phyloP scores from a whole-genome alignment of 2,329 filamentous ascomycete species.

The Xenoacremonium recifei region DNA sequence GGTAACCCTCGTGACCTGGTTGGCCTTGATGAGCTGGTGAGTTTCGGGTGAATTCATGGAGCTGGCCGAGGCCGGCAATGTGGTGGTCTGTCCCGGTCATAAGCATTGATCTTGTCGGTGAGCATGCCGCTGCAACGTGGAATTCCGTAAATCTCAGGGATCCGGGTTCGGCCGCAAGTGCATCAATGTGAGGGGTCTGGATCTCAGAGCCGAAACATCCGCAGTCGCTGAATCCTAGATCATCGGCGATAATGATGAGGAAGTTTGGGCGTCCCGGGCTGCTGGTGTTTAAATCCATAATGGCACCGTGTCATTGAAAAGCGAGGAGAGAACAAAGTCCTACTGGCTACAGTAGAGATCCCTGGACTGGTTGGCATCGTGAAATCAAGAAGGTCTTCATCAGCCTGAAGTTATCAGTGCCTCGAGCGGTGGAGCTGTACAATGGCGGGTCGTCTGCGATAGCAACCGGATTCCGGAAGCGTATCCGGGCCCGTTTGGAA shows the following conservation, averaged over 20 bases:
- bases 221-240: constrained; percentile 32
- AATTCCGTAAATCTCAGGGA: constrained; percentile 63
- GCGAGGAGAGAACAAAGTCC: too few relatives aligned
- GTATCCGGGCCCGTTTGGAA: too few relatives aligned
- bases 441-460: too few relatives aligned
- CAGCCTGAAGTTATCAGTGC: too few relatives aligned
- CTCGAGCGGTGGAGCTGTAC: too few relatives aligned
- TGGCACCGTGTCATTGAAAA: too few relatives aligned
- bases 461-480: too few relatives aligned
- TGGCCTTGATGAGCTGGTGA: constrained; percentile 48
- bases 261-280: constrained; percentile 31
- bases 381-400: too few relatives aligned
- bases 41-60: constrained; percentile 47
- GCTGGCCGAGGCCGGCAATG: constrained; percentile 56
- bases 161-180: constrained; percentile 34
- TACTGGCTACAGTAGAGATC: too few relatives aligned
- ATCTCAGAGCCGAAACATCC: constrained; percentile 33
- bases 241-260: constrained; percentile 33
- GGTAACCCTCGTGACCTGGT: constrained; percentile 63
- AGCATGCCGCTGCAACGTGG: constrained; percentile 64
- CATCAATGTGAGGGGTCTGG: constrained; percentile 29
- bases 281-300: too few relatives aligned
- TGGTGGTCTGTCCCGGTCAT: constrained; percentile 54
- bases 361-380: too few relatives aligned
- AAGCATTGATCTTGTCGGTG: constrained; percentile 64